Evolutionary conservation across 192 early-diverging fungal genomes (phyloP).

Genomic region (Pecoramyces ruminantium): DNA sequence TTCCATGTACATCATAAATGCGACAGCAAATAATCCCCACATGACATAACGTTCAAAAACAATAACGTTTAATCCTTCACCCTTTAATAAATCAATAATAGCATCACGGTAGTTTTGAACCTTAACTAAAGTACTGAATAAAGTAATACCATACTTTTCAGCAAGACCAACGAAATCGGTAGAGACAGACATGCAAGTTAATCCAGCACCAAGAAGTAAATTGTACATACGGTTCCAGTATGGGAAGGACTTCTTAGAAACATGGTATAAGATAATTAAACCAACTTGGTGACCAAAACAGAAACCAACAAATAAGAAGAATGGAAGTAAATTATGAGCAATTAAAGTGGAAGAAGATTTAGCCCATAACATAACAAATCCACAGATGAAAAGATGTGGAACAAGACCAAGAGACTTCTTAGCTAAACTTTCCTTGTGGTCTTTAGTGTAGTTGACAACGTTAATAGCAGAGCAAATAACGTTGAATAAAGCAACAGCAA

Average conservation of each 20-base stretch:
- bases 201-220: background rate
- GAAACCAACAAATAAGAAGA: background rate
- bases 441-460: background rate
- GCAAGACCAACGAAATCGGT: background rate
- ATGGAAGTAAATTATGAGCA: background rate
- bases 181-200: background rate
- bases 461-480: background rate
- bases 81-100: background rate
- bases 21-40: conserved; percentile 33
- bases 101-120: background rate
- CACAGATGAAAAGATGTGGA: background rate
- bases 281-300: background rate
- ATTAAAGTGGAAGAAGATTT: background rate
- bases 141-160: background rate
- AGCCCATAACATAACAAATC: background rate
- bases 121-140: background rate
- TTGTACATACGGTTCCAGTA: background rate
- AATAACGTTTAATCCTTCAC: conserved; percentile 1
- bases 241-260: background rate
- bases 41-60: conserved; percentile 27
- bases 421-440: background rate
- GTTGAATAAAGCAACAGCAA: background rate
- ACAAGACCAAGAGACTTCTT: background rate
- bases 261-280: background rate
- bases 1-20: conserved; percentile 41